These are phyloP conservation scores for Truncatella angustata DNA, from an alignment of 2,329 filamentous ascomycete species.

Conservation along the genomic window DNA sequence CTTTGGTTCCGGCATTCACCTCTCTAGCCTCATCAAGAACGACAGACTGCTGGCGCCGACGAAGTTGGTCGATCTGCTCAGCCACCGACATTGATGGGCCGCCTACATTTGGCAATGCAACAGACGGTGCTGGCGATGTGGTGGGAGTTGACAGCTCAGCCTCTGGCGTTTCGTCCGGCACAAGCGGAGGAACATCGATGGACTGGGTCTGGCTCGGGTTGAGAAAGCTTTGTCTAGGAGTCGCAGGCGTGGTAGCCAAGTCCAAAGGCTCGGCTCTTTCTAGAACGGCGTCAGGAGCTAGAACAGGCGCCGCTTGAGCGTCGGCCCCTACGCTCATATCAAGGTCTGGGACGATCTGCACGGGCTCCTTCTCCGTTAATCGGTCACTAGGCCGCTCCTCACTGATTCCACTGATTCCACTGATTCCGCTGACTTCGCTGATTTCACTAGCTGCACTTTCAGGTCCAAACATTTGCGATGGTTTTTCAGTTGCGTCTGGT, in stretches of 20 bases:
- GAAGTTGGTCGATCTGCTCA: constrained; percentile 39
- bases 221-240: constrained; percentile 21
- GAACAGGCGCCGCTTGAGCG: constrained; percentile 29
- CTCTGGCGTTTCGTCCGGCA: constrained; percentile 20
- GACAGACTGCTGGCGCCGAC: constrained; percentile 44
- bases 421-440: too few species aligned
- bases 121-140: constrained; percentile 5
- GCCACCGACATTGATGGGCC: constrained; percentile 21
- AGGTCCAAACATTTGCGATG: constrained; percentile 34
- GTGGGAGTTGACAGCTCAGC: constrained; percentile 16
- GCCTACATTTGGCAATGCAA: not conserved
- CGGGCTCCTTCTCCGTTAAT: constrained; percentile 16
- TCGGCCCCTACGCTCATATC: constrained; percentile 14
- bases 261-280: constrained; percentile 51
- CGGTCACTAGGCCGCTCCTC: too few species aligned
- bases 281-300: constrained; percentile 33
- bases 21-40: constrained; percentile 27
- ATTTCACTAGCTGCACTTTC: constrained; percentile 21
- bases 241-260: constrained; percentile 38
- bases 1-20: constrained; percentile 19
- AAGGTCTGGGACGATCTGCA: constrained; percentile 15
- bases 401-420: too few species aligned
- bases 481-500: constrained; percentile 47
- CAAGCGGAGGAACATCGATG: constrained; percentile 12
- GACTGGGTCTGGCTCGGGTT: constrained; percentile 14